phyloP scores from a whole-genome alignment of 257 asterid genomes.

The Solanum paucissectum region DNA sequence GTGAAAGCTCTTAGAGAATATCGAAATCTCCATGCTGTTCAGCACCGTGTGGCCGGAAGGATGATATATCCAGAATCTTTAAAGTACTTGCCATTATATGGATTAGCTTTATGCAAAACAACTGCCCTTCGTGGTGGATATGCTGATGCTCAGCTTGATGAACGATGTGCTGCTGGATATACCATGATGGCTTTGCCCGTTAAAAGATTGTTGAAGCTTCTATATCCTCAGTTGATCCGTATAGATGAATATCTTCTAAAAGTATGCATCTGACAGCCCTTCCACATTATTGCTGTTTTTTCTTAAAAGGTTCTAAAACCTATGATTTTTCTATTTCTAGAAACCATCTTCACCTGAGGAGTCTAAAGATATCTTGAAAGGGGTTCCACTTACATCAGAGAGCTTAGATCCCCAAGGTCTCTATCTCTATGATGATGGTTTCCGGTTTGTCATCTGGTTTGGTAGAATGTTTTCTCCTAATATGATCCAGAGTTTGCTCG shows the following conservation, averaged over 20 bases:
- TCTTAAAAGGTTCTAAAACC: slow-evolving; percentile 7
- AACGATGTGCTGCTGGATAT: slow-evolving; percentile 65
- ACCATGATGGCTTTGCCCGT: slow-evolving; percentile 78
- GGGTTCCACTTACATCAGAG: slow-evolving; percentile 70
- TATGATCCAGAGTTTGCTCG: slow-evolving; percentile 55
- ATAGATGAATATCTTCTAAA: slow-evolving; percentile 51
- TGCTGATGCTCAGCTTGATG: slow-evolving; percentile 71
- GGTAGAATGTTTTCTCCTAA: slow-evolving; percentile 83
- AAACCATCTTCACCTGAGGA: slow-evolving; percentile 38
- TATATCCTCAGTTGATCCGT: slow-evolving; percentile 60
- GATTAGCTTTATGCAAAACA: slow-evolving; percentile 67
- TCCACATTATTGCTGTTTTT: slow-evolving; percentile 4
- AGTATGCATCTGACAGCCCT: slow-evolving; percentile 22
- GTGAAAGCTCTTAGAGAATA: slow-evolving; percentile 91
- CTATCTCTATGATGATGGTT: slow-evolving; percentile 83
- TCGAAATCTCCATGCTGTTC: slow-evolving; percentile 87
- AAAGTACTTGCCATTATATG: slow-evolving; percentile 55
- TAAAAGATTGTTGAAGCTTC: slow-evolving; percentile 61
- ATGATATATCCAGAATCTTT: slow-evolving; percentile 89
- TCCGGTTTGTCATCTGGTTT: slow-evolving; percentile 85
- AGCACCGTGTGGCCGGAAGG: slow-evolving; percentile 80
- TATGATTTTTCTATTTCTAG: slow-evolving; percentile 5
- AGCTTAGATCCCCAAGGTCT: slow-evolving; percentile 88
- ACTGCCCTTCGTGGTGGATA: slow-evolving; percentile 83
- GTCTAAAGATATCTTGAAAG: slow-evolving; percentile 34